Conservation (phyloP, 208 protist species). For the Wallacemonas sp. region DNA sequence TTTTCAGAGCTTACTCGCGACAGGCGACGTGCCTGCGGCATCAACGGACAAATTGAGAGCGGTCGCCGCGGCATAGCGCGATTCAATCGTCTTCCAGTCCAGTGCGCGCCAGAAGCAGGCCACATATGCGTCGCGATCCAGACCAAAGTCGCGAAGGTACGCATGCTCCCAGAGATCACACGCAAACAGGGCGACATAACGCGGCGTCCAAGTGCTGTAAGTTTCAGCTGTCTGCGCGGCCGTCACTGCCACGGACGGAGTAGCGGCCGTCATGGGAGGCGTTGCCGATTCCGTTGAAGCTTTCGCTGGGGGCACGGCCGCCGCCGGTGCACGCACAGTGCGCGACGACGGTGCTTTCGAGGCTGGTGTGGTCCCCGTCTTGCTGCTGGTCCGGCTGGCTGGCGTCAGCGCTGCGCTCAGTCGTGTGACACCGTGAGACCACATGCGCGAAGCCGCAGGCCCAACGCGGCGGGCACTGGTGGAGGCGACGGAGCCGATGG, state of each 20-base stretch:
- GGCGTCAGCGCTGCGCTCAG: neutral
- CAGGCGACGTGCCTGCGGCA: no score
- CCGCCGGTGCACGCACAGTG: no score
- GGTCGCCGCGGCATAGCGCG: neutral
- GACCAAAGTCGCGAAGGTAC: conserved; percentile 41
- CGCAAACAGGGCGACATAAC: conserved; percentile 24
- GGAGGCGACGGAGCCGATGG: no score
- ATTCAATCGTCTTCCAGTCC: conserved; percentile 29
- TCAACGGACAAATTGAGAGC: no score
- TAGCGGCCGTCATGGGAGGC: no score
- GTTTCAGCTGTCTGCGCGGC: neutral
- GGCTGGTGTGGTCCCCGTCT: no score
- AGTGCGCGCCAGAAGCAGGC: conserved; percentile 34
- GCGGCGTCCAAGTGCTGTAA: neutral
- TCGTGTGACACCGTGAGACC: neutral
- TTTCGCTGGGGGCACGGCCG: neutral
- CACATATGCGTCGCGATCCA: conserved; percentile 30
- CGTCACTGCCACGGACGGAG: neutral
- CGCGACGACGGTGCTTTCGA: no score
- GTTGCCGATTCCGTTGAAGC: neutral
- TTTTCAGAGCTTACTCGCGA: conserved; percentile 9
- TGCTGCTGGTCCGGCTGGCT: no score
- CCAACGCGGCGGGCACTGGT: no score
- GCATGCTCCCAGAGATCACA: conserved; percentile 58
- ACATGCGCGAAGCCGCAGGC: neutral